Evolutionary conservation across 768 basidiomycete species (phyloP), one percentile per base, ranked within the genome.

Genomic region (Kwoniella shandongensis): DNA sequence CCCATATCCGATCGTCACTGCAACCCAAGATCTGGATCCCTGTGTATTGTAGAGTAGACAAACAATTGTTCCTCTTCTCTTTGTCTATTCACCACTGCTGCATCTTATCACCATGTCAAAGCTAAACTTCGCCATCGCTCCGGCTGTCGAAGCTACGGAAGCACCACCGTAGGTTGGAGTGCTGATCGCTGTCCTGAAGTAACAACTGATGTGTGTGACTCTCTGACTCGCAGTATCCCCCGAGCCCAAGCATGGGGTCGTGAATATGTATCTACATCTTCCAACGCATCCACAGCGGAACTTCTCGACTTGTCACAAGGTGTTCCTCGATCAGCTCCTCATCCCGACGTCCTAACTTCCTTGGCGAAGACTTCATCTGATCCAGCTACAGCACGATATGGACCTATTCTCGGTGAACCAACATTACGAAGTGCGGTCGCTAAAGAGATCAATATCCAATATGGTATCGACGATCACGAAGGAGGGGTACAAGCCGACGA

Each of bases 261-360:
- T 0, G 30, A 40, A 4, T 78, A 76, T 60, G 22, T 39, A 8
- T 39, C 57, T 0, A 45, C 65, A 4, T 17, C 54, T 0, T 3
- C 53, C 13, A 20, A 48, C n/a, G 41, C 50, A 10, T 40, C 61
- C 3, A 38, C 35, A 22, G 48, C 44, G 4, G 84, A 83, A 0
- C 76, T 89, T 1, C 79, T 89, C n/a, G 81, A 83, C 65, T 84
- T 89, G 79, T 85, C 86, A 1, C 88, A 89, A 74, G 79, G 89
- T 38, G 84, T 85, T 0, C 89, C 89, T 0, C 85, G 85, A 4
- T 79, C 78, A 0, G 83, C 85, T 0, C 89, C 89, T 0, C 83
- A 85, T 2, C 67, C 77, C 1, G 47, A 68, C 1, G 75, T 89
- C 8, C 80, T 84, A 30, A 67, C 80, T 0, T 81, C 83, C 0